Evolutionary conservation across 306 rosid species (phyloP).

Genomic region (Sesbania bispinosa): DNA sequence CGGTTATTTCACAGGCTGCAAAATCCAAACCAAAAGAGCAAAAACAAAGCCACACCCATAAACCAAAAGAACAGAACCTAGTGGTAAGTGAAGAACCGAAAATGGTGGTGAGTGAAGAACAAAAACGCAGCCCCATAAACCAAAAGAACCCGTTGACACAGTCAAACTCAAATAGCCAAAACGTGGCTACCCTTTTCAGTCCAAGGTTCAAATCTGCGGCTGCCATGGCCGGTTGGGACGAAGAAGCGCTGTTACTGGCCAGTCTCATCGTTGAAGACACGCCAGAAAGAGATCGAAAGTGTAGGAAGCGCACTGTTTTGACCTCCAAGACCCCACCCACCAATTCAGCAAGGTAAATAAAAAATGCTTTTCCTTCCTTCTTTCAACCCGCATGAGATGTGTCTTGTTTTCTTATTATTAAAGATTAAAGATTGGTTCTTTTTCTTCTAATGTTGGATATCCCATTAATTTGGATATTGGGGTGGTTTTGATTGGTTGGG

Average conservation of each 20-base stretch:
- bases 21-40: neutral
- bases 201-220: conserved; percentile 89
- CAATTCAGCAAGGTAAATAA: conserved; percentile 59
- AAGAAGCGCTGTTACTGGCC: conserved; percentile 71
- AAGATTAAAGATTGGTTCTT: neutral
- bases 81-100: neutral
- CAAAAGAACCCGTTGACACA: conserved; percentile 16
- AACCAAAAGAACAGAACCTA: no score
- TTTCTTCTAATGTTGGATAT: neutral
- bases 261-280: conserved; percentile 82
- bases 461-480: neutral
- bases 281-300: conserved; percentile 57
- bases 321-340: conserved; percentile 59
- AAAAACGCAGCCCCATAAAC: conserved; percentile 31
- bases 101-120: conserved; percentile 54
- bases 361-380: no score
- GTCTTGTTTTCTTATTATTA: neutral
- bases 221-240: conserved; percentile 98
- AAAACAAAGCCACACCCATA: neutral
- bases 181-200: conserved; percentile 36
- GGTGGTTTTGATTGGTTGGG: neutral
- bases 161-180: conserved; percentile 32
- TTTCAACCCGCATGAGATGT: neutral
- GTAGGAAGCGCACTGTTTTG: conserved; percentile 44
- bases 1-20: neutral